Evolutionary conservation across 2,329 filamentous ascomycete genomes (phyloP).

Genomic region (Pyrenophora seminiperda): DNA sequence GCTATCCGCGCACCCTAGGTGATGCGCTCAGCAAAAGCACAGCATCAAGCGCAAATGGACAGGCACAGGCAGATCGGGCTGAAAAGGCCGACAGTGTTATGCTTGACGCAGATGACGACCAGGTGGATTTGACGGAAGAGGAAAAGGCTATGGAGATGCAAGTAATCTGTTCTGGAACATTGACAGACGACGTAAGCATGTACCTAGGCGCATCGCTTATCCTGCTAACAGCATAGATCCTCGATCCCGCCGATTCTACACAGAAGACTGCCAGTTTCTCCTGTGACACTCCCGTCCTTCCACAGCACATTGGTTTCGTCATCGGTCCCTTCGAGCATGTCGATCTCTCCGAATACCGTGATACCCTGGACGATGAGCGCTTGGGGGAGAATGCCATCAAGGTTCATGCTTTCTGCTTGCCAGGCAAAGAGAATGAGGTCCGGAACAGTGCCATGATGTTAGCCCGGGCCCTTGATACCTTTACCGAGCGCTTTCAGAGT

Average conservation of each 20-base stretch:
- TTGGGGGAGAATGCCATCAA: conserved; percentile 86
- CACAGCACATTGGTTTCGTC: conserved; percentile 90
- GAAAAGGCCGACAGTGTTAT: conserved; percentile 42
- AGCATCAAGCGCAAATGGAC: conserved; percentile 18
- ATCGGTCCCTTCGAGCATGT: conserved; percentile 95
- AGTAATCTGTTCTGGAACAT: conserved; percentile 86
- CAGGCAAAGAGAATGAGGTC: conserved; percentile 79
- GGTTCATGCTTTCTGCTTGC: conserved; percentile 89
- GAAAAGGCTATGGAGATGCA: conserved; percentile 88
- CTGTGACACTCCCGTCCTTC: conserved; percentile 69
- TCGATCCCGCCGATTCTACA: conserved; percentile 74
- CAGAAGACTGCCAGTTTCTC: conserved; percentile 90
- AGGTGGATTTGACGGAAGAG: conserved; percentile 65
- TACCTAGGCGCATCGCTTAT: background rate
- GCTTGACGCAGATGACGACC: conserved; percentile 46
- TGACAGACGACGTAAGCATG: conserved; percentile 72
- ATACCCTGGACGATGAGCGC: conserved; percentile 89
- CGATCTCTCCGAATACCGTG: conserved; percentile 84
- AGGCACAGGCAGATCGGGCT: conserved; percentile 23
- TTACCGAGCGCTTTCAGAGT: conserved; percentile 83
- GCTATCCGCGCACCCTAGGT: conserved; percentile 82
- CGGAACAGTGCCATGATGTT: conserved; percentile 85
- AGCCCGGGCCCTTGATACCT: conserved; percentile 84
- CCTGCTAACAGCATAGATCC: conserved; percentile 50
- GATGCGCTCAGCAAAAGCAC: conserved; percentile 63